Base-by-base conservation (phyloP, 2,329 filamentous ascomycete species). In the Phyllosticta capitalensis region DNA sequence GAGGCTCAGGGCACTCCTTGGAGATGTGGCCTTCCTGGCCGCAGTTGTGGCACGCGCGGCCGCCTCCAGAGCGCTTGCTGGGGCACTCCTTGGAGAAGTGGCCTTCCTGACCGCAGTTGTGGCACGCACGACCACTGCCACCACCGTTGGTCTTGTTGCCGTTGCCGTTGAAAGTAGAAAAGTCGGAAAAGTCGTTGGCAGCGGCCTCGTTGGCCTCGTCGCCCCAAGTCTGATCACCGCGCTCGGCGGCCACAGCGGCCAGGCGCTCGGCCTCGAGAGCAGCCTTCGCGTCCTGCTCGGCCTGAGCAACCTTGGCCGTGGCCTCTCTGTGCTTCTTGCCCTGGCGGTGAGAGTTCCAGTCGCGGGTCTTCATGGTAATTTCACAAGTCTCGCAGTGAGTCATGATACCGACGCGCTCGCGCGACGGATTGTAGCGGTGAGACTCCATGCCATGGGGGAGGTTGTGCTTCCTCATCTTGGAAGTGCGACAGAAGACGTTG, bases 381-480 rank as follows among this genome's bases (percentile, higher is more conserved):
- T 72, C 56, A 57, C 71, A 74, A 6, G 66, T 52, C 64, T 70
- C 70, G 59, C 71, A 74, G 5, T 55, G 4, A 19, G 67, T 71
- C 54, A 51, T 50, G 12, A 51, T 50, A 0, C 69, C 60, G 5
- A 62, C 22, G 10, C 64, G 61, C 12, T 65, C 63, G 61, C 66
- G 69, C 30, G 66, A 58, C 9, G 30, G 22, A 4, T 64, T 61
- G 56, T 71, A 73, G 1, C 9, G 49, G 56, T n/a, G 38, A n/a
- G n/a, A 22, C 5, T 30, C 28, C 14, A n/a, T n/a, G 24, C 3
- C n/a, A 9, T 24, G 17, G 38, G 33, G 38, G 22, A 51, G 26
- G 24, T 20, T 48, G 45, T 22, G 45, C 9, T 26, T 38, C 10
- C 52, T 38, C 56, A 59, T 58, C 22, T 17, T 54, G 19, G 10